A percentile compares a stretch with the other conserved stretches of the same genome.
phyloP scores from a whole-genome alignment of 2,329 filamentous ascomycete genomes.

The Hortaea werneckii region DNA sequence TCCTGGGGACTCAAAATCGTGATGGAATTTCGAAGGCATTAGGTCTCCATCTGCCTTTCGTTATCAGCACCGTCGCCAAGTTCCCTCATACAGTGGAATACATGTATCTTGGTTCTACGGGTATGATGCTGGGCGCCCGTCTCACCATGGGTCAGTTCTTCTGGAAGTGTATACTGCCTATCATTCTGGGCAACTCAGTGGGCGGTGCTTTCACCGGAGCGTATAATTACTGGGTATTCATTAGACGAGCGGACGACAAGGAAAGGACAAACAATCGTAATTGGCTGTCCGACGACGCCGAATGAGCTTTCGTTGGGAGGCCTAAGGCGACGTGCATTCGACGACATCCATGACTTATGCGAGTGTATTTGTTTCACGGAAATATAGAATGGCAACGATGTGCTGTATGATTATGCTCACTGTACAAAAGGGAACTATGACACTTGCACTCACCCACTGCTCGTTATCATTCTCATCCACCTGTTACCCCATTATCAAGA shows the following conservation, averaged over 20 bases:
- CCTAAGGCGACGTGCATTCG: no score
- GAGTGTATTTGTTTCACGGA: no score
- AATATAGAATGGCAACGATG: no score
- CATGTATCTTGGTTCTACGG: slow-evolving; percentile 18
- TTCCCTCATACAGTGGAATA: slow-evolving; percentile 23
- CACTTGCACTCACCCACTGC: no score
- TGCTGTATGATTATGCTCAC: no score
- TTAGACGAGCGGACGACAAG: slow-evolving; percentile 3
- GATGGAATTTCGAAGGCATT: slow-evolving; percentile 22
- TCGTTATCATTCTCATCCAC: no score
- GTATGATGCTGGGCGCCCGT: slow-evolving; percentile 16
- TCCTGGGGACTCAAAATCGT: slow-evolving; percentile 20
- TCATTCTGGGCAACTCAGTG: slow-evolving; percentile 19
- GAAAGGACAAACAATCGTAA: not conserved
- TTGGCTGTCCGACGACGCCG: not conserved
- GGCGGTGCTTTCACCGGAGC: slow-evolving; percentile 16
- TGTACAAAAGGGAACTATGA: no score
- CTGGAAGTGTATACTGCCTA: slow-evolving; percentile 19
- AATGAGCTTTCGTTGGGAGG: no score
- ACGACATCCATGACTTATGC: no score
- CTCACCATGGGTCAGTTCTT: slow-evolving; percentile 14
- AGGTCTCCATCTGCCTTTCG: slow-evolving; percentile 18
- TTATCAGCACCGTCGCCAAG: slow-evolving; percentile 16
- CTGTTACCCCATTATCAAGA: no score
- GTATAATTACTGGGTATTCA: slow-evolving; percentile 7